Evolutionary conservation across 768 basidiomycete genomes (phyloP).

Genomic region (Solioccasus polychromus): DNA sequence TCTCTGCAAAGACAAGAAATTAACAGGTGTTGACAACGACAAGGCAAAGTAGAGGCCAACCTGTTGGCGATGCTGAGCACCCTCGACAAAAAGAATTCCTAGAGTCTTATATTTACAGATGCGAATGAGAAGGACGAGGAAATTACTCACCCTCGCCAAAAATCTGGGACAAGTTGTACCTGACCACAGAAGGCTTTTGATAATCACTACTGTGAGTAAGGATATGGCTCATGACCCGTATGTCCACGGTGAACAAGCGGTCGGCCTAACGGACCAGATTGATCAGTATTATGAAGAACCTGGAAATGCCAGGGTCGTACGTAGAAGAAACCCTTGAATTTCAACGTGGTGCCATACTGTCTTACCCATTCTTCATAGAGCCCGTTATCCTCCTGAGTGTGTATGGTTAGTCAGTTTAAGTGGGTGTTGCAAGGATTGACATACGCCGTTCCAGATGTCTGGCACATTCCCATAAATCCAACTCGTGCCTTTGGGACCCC

Average conservation of each 20-base stretch:
- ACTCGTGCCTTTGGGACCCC: constrained; percentile 42
- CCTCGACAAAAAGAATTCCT: constrained; percentile 6
- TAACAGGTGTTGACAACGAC: background rate
- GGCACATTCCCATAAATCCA: constrained; percentile 49
- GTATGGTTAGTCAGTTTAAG: background rate
- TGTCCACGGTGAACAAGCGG: constrained; percentile 2
- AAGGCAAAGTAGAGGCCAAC: constrained; percentile 11
- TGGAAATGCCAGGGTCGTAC: background rate
- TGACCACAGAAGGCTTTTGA: background rate
- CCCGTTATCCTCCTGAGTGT: constrained; percentile 1
- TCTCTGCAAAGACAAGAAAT: constrained; percentile 1
- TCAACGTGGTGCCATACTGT: constrained; percentile 10
- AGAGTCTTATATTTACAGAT: background rate
- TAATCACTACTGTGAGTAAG: background rate
- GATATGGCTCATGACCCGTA: constrained; percentile 3
- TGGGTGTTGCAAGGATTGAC: background rate
- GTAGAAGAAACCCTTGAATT: constrained; percentile 8
- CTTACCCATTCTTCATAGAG: constrained; percentile 17
- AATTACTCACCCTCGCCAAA: background rate
- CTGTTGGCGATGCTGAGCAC: constrained; percentile 36
- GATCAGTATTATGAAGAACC: no score
- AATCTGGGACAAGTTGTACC: background rate
- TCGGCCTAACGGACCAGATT: background rate
- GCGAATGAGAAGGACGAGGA: background rate
- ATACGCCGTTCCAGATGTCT: constrained; percentile 43